Evolutionary conservation across 768 basidiomycete species (phyloP).

Genomic region (Trametes punicea): DNA sequence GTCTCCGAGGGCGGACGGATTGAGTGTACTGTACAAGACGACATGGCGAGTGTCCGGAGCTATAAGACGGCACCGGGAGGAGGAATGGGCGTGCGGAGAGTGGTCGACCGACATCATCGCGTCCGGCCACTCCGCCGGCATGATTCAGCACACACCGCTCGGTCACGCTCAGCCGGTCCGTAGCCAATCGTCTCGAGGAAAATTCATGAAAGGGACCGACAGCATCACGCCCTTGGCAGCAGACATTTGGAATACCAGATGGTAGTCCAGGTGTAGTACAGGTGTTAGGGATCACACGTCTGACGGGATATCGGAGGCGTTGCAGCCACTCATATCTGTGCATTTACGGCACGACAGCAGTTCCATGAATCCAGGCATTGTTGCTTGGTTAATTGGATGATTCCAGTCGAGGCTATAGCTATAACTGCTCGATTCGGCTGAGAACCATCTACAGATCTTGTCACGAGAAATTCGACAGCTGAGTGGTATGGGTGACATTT

Average conservation of each 20-base stretch:
- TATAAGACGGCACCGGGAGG: constrained; percentile 6
- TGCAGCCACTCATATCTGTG: neutral
- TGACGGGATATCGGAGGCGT: neutral
- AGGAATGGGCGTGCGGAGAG: constrained; percentile 17
- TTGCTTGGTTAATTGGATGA: too few relatives aligned
- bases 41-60: constrained; percentile 9
- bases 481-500: too few relatives aligned
- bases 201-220: neutral
- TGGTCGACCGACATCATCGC: constrained; percentile 19
- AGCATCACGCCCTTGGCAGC: neutral
- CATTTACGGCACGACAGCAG: neutral
- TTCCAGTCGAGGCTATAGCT: too few relatives aligned
- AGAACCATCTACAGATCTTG: too few relatives aligned
- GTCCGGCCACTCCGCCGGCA: constrained; percentile 1
- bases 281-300: neutral
- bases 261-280: neutral
- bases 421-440: too few relatives aligned
- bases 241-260: constrained; percentile 18
- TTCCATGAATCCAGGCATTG: too few relatives aligned
- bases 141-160: constrained; percentile 18
- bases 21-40: neutral
- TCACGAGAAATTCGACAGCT: too few relatives aligned
- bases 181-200: constrained; percentile 4
- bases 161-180: constrained; percentile 6
- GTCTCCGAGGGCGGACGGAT: neutral